Evolutionary conservation across 192 early-diverging fungal species (phyloP).

Genomic region (Rhizoclosmatium sp.): DNA sequence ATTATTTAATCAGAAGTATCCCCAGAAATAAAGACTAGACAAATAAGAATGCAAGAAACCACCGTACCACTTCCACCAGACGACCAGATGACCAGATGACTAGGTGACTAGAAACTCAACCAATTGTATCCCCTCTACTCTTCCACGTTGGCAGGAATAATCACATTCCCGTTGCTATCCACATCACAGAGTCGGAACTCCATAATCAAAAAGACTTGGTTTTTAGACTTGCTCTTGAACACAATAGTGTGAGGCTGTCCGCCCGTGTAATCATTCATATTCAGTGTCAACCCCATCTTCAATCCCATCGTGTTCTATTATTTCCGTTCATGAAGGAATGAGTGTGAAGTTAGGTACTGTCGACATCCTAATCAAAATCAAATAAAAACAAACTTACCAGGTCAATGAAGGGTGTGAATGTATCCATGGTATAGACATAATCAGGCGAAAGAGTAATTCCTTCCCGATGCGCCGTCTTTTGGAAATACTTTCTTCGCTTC

Average conservation of each 20-base stretch:
- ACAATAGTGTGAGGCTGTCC: slow-evolving; percentile 14
- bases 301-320: slow-evolving; percentile 26
- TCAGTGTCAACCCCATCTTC: slow-evolving; percentile 12
- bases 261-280: slow-evolving; percentile 17
- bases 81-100: too few species aligned
- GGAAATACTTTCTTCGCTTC: slow-evolving; percentile 50
- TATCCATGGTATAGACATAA: slow-evolving; percentile 50
- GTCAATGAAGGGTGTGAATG: slow-evolving; percentile 57
- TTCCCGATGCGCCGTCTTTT: slow-evolving; percentile 28
- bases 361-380: too few species aligned
- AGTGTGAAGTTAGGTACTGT: too few species aligned
- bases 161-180: not conserved
- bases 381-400: not conserved
- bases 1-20: too few species aligned
- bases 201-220: not conserved
- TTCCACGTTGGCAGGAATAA: too few species aligned
- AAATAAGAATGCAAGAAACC: too few species aligned
- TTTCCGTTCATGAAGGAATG: too few species aligned
- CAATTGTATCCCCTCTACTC: too few species aligned
- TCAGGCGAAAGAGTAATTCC: slow-evolving; percentile 32
- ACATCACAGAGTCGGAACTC: slow-evolving; percentile 2
- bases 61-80: too few species aligned
- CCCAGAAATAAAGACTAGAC: too few species aligned
- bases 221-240: slow-evolving; percentile 9
- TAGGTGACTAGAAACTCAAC: too few species aligned